Base-by-base conservation (phyloP, 768 basidiomycete genomes). In the Phlebiopsis gigantea region DNA sequence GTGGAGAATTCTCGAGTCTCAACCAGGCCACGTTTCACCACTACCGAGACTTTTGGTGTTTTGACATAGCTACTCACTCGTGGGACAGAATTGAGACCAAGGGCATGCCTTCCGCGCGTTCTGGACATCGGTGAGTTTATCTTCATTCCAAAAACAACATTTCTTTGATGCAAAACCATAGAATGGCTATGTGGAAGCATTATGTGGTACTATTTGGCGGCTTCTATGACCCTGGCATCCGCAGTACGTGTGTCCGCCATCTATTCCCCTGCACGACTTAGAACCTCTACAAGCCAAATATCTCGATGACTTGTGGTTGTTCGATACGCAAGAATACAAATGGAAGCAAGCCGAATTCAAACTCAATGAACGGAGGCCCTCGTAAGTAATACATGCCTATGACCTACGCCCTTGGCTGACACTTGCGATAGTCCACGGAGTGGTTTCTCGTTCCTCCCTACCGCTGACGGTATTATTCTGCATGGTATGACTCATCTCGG, bases 71-170 rank as follows among this genome's bases (percentile, higher is more conserved):
- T 2, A 85, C 84, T 0, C 88, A 91, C 59, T 71, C 79, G 0
- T 96, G 94, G 93, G 90, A 95, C 62, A 76, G 90, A 7, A 90
- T 94, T 50, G 93, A 95, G 34, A 93, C 90, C 4, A 93, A 91
- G 65, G 68, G 86, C 15, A 77, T 83, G 24, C 93, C 93, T 0
- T 85, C 80, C 39, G 88, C 91, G 5, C 76, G 93, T 42, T 90
- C 87, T 2, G 94, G 93, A 1, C 90, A 93, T 71, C 77, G 93
- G 83, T 88, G 58, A 51, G 78, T 59, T 17, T n/a, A n/a, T n/a
- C n/a, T n/a, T n/a, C n/a, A n/a, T n/a, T n/a, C n/a, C n/a, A n/a
- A n/a, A n/a, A n/a, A n/a, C n/a, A n/a, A n/a, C n/a, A n/a, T n/a
- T n/a, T n/a, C n/a, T n/a, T n/a, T n/a, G n/a, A n/a, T n/a, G n/a